Evolutionary conservation across 176 grass and related monocot genomes (phyloP).

Genomic region (Musa schizocarpa): DNA sequence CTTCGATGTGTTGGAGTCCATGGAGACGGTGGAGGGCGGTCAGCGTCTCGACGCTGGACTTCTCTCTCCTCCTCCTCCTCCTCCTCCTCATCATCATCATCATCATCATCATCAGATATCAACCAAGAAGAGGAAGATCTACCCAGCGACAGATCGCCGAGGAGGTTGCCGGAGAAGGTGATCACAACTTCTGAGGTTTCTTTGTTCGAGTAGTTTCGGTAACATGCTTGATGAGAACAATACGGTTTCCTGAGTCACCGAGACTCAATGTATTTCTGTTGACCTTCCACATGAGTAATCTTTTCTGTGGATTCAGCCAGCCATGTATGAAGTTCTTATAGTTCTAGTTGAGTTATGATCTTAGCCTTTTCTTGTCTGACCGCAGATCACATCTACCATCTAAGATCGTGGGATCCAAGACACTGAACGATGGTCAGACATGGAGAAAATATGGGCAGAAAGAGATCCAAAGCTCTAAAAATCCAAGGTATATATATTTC

Average conservation of each 20-base stretch:
- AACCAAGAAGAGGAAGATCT: constrained; percentile 43
- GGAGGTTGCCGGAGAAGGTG: constrained; percentile 38
- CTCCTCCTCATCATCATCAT: constrained; percentile 26
- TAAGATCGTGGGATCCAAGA: constrained; percentile 6
- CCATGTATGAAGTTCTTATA: no score
- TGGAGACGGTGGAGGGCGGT: no score
- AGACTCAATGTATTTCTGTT: no score
- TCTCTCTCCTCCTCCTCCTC: neutral
- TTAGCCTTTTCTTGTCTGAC: neutral
- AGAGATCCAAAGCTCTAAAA: constrained; percentile 51
- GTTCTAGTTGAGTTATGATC: no score
- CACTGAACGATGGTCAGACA: constrained; percentile 45
- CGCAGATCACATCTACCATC: constrained; percentile 20
- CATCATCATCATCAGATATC: constrained; percentile 37
- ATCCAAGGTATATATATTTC: constrained; percentile 50
- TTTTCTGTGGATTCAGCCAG: no score
- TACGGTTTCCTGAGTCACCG: no score
- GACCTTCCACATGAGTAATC: no score
- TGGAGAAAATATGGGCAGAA: constrained; percentile 97
- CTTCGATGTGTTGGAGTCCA: neutral
- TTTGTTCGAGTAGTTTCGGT: no score
- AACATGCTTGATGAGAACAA: no score
- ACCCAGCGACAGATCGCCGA: constrained; percentile 10
- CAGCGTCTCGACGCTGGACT: neutral
- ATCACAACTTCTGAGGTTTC: neutral